Base-by-base conservation (phyloP, 129 eudicot genomes). In the Helianthus tuberosus region DNA sequence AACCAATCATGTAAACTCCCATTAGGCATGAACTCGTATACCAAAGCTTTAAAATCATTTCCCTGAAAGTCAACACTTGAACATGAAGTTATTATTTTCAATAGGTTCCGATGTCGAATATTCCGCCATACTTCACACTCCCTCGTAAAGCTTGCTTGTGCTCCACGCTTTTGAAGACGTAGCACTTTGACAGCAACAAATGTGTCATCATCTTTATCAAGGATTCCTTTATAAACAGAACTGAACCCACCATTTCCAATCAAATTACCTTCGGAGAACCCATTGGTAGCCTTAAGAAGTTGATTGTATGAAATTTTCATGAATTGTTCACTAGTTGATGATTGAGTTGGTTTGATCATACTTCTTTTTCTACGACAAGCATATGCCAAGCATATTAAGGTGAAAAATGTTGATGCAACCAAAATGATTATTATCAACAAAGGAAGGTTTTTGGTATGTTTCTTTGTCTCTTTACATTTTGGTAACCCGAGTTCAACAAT, bases 171-270 rank as follows among this genome's bases (percentile, higher is more conserved):
- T 41, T 64, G 16, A 46, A 67, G 71, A 41, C 70, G 70, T 3
- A 83, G 69, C 11, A 83, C 84, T 60, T 79, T 79, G 8, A 83
- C 38, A 4, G 83, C 83, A 62, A 82, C 69, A 27, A 46, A 39
- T 10, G 0, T 13, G 8, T 25, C 51, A 14, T 63, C 70, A 3
- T 32, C 14, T 15, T 27, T 15, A 59, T 81, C 69, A 47, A 75
- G 20, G 13, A 61, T 49, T 66, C 82, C 84, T 50, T 59, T 75
- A 39, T 69, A 81, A 15, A 81, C 81, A 44, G 76, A 64, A 20
- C 85, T 72, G 14, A 47, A 69, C 9, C 65, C 29, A n/a, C 79
- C 76, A 29, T 7, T 3, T n/a, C 84, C 78, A 44, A 79, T 48
- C 67, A 84, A 38, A 54, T 84, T 75, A 1, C 23, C 63, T 46